These are phyloP conservation scores for Plasmodium ovale DNA, from an alignment of 169 alveolate genomes.

Conservation along the genomic window DNA sequence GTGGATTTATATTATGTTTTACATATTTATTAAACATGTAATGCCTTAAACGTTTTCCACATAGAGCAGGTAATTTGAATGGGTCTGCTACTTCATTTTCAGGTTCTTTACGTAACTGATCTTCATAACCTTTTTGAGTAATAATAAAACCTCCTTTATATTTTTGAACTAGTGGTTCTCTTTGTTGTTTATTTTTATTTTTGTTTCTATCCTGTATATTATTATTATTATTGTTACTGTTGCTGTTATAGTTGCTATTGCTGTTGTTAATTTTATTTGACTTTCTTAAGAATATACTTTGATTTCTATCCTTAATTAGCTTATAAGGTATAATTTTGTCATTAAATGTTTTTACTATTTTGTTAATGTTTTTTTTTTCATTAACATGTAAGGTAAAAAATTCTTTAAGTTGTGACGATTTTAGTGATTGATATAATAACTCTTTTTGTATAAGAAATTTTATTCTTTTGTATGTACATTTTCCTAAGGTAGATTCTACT, in stretches of 20 bases:
- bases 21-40: constrained; percentile 45
- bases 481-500: constrained; percentile 43
- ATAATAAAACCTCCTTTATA: constrained; percentile 21
- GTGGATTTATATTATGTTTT: background rate
- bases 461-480: constrained; percentile 58
- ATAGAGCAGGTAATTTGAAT: constrained; percentile 45
- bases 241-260: background rate
- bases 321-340: constrained; percentile 37
- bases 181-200: too few relatives aligned
- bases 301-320: constrained; percentile 38
- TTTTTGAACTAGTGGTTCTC: background rate
- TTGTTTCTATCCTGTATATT: background rate
- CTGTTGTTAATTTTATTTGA: background rate
- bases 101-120: constrained; percentile 62
- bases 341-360: constrained; percentile 39
- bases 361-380: constrained; percentile 35
- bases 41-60: constrained; percentile 25
- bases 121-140: constrained; percentile 44
- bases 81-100: constrained; percentile 68
- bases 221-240: background rate
- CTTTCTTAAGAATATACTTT: constrained; percentile 31
- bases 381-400: constrained; percentile 34
- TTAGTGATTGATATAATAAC: constrained; percentile 49
- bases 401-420: constrained; percentile 50
- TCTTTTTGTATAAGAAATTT: constrained; percentile 44